phyloP scores from a whole-genome alignment of 2,329 filamentous ascomycete species.

The Fusarium albidum region DNA sequence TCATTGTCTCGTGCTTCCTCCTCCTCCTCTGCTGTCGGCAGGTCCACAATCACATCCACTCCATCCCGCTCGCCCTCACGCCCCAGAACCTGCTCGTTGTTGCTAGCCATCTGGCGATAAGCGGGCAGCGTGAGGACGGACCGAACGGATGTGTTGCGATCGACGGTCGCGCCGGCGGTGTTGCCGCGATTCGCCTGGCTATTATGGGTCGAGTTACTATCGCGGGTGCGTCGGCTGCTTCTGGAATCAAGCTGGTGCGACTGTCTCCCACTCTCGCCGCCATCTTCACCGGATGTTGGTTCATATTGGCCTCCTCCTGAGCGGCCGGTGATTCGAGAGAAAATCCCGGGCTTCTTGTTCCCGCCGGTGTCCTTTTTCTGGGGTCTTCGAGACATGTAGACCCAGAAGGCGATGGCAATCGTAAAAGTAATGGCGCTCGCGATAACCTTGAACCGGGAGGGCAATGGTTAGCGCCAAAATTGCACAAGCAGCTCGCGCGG shows the following conservation, averaged over 20 bases:
- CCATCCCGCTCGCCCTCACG: constrained; percentile 91
- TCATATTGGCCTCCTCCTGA: constrained; percentile 39
- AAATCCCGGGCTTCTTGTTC: constrained; percentile 30
- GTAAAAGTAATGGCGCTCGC: constrained; percentile 26
- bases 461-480: constrained; percentile 9
- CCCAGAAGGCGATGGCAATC: constrained; percentile 16
- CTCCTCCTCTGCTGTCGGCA: constrained; percentile 81
- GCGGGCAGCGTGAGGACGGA: constrained; percentile 94
- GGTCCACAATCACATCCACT: constrained; percentile 89
- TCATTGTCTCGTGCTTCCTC: constrained; percentile 83
- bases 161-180: constrained; percentile 59
- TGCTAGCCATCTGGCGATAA: constrained; percentile 77
- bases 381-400: constrained; percentile 32
- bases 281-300: constrained; percentile 43
- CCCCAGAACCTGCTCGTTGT: constrained; percentile 83
- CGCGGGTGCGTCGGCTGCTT: constrained; percentile 21
- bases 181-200: constrained; percentile 24
- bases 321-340: constrained; percentile 29
- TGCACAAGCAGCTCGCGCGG: not conserved
- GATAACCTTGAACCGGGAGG: constrained; percentile 26
- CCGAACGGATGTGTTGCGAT: constrained; percentile 85
- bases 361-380: constrained; percentile 16
- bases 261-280: constrained; percentile 31
- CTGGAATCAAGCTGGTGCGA: constrained; percentile 40
- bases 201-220: constrained; percentile 19